Percentiles rank a stretch among this genome's conserved stretches.
Evolutionary conservation across 176 grass and related monocot species (phyloP).

Genomic region (Carex pumila): DNA sequence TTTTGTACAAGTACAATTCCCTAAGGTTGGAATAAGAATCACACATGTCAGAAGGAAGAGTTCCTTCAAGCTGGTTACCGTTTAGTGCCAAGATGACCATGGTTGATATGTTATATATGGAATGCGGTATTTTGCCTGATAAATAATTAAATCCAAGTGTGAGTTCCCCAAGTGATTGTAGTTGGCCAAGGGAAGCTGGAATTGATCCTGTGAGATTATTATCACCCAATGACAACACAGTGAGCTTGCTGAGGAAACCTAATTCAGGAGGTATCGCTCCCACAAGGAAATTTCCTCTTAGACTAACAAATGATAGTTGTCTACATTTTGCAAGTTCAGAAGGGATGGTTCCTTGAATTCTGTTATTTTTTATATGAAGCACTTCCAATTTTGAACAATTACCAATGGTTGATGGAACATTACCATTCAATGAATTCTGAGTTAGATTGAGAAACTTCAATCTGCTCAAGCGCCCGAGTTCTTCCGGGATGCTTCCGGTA

Average conservation of each 20-base stretch:
- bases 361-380: neutral
- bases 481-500: too few relatives aligned
- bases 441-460: neutral
- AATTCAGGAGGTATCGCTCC: neutral
- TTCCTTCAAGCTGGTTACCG: constrained; percentile 5
- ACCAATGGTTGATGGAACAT: neutral
- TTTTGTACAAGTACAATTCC: neutral
- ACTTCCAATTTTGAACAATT: neutral
- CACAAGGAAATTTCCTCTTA: neutral
- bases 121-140: neutral
- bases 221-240: neutral
- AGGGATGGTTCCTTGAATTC: neutral
- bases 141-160: neutral
- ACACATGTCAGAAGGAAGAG: constrained; percentile 16
- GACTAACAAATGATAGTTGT: neutral
- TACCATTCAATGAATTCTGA: neutral
- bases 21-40: neutral
- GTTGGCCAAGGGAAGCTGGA: neutral
- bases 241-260: neutral
- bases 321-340: neutral
- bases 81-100: neutral
- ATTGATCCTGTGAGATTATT: constrained; percentile 4
- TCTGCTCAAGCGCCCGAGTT: neutral
- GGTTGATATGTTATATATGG: constrained; percentile 22
- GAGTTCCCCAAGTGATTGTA: neutral